Evolutionary conservation across 225 moss, liverwort and hornwort species (phyloP).

Genomic region (Sphagnum contortum): DNA sequence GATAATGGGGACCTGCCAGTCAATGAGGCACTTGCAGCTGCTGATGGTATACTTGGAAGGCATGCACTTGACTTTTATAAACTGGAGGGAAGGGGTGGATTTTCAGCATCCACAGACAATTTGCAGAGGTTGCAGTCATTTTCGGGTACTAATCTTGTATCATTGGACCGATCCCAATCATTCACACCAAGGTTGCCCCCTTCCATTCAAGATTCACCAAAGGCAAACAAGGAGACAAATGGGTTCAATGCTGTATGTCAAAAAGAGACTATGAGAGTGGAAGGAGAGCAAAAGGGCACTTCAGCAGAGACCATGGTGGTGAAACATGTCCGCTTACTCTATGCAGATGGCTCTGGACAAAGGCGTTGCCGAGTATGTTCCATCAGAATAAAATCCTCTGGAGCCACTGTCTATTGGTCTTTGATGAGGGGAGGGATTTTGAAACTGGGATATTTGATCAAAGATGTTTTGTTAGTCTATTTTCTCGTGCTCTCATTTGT

Average conservation of each 20-base stretch:
- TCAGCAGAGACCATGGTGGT: slow-evolving; percentile 22
- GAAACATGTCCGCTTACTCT: slow-evolving; percentile 51
- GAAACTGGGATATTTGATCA: neutral
- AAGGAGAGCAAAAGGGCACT: slow-evolving; percentile 8
- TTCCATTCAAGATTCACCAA: slow-evolving; percentile 3
- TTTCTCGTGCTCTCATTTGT: neutral
- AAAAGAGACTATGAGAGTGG: slow-evolving; percentile 14
- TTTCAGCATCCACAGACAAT: slow-evolving; percentile 19
- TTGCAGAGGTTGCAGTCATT: slow-evolving; percentile 19
- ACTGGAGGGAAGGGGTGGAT: slow-evolving; percentile 30
- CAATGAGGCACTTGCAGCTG: slow-evolving; percentile 60
- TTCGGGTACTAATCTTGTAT: slow-evolving; percentile 5
- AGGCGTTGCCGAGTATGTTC: slow-evolving; percentile 69
- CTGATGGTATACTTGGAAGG: slow-evolving; percentile 44
- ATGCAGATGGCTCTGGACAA: slow-evolving; percentile 54
- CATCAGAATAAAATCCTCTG: no score
- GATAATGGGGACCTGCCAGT: slow-evolving; percentile 72
- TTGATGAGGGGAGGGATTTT: neutral
- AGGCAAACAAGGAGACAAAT: neutral
- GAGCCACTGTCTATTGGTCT: no score
- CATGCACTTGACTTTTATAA: slow-evolving; percentile 75
- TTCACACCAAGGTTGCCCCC: slow-evolving; percentile 29
- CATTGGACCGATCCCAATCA: slow-evolving; percentile 11
- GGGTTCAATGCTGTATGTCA: neutral
- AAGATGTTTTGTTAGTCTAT: neutral